These are phyloP conservation scores for Tricholoma terreum DNA, from an alignment of 768 basidiomycete genomes.

Conservation along the genomic window DNA sequence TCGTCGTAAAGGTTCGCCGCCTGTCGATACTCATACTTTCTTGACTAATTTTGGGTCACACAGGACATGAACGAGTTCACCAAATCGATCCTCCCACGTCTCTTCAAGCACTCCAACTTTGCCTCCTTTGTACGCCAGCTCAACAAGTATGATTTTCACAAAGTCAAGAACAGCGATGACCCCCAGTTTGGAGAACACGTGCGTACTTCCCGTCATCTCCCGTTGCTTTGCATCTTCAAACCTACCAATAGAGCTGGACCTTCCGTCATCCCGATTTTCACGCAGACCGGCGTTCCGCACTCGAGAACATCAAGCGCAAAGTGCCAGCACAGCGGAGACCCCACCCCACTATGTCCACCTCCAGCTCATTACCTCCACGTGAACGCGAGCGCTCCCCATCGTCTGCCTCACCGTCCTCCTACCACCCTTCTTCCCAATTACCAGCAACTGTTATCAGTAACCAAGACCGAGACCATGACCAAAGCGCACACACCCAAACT, in stretches of 20 bases:
- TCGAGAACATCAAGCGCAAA: slow-evolving; percentile 61
- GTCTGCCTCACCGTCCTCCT: slow-evolving; percentile 20
- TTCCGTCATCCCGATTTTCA: slow-evolving; percentile 62
- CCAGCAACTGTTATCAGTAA: no score
- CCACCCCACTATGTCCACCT: slow-evolving; percentile 36
- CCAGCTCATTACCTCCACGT: slow-evolving; percentile 12
- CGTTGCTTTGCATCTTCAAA: not conserved
- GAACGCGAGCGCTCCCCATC: slow-evolving; percentile 6
- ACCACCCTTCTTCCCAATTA: slow-evolving; percentile 10
- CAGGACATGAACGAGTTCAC: slow-evolving; percentile 95
- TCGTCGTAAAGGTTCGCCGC: slow-evolving; percentile 72
- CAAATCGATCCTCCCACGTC: slow-evolving; percentile 81
- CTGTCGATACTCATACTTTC: not conserved
- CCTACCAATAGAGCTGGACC: slow-evolving; percentile 44
- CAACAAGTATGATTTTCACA: slow-evolving; percentile 97
- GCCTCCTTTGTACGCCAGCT: slow-evolving; percentile 89
- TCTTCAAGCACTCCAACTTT: slow-evolving; percentile 96
- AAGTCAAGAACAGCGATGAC: slow-evolving; percentile 89
- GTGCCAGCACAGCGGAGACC: slow-evolving; percentile 52
- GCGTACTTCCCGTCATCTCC: slow-evolving; percentile 16
- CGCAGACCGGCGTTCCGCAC: slow-evolving; percentile 49
- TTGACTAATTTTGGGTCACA: not conserved
- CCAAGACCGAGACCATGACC: no score
- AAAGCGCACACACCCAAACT: slow-evolving; percentile 13
- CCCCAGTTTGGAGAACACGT: slow-evolving; percentile 65